These are phyloP conservation scores for Jatropha multifida DNA, from an alignment of 441 rosid species.

Conservation along the genomic window DNA sequence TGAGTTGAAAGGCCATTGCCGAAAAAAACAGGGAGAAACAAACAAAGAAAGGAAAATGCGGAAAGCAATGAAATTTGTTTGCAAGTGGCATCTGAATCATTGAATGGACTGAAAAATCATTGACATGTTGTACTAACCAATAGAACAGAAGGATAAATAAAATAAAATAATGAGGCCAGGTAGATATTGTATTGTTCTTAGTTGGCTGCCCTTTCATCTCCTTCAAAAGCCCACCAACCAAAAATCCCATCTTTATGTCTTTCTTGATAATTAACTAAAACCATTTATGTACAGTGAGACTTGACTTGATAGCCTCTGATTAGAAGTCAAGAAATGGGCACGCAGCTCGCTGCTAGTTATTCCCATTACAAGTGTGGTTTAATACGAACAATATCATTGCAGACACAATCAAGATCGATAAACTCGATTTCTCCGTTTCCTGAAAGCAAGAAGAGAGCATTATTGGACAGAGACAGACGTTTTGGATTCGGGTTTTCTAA, in stretches of 20 bases:
- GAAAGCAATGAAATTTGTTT: background rate
- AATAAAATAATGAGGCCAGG: background rate
- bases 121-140: background rate
- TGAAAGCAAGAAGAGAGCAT: conserved; percentile 8
- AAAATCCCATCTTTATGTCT: background rate
- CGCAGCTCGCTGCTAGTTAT: conserved; percentile 18
- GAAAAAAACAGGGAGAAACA: background rate
- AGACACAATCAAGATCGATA: background rate
- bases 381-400: background rate
- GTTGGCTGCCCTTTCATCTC: conserved; percentile 20
- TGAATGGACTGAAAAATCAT: background rate
- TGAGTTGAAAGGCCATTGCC: background rate
- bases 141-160: too few relatives aligned
- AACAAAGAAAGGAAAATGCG: background rate
- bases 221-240: conserved; percentile 30
- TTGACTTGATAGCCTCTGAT: background rate
- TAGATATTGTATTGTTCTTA: background rate
- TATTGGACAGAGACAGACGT: background rate
- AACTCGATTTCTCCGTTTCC: background rate
- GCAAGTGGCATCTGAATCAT: background rate
- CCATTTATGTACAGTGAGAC: background rate
- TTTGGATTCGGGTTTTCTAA: conserved; percentile 1
- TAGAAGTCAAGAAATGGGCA: conserved; percentile 21
- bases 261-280: background rate
- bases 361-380: background rate